Evolutionary conservation across 2,329 filamentous ascomycete genomes (phyloP).

Genomic region (Diaporthe citrichinensis): DNA sequence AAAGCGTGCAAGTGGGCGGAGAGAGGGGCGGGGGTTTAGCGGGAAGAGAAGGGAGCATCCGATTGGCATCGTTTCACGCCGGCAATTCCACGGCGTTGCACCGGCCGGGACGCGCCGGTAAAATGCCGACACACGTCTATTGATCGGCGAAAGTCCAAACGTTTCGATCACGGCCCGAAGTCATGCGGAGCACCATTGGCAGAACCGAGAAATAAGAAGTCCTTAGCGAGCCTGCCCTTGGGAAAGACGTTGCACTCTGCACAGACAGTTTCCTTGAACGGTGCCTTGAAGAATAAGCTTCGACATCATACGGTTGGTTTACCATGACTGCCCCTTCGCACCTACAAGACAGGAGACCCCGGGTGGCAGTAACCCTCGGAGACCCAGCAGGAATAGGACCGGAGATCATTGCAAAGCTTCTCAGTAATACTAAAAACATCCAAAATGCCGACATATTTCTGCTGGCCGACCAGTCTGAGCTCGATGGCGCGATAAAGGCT

Average conservation of each 20-base stretch:
- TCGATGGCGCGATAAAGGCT: slow-evolving; percentile 45
- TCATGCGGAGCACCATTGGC: not conserved
- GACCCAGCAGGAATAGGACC: slow-evolving; percentile 51
- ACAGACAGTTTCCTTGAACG: not conserved
- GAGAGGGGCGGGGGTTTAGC: not conserved
- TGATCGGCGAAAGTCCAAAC: not conserved
- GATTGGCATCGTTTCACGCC: slow-evolving; percentile 6
- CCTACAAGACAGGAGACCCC: slow-evolving; percentile 42
- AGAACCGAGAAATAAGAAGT: not conserved
- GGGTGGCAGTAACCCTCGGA: slow-evolving; percentile 51
- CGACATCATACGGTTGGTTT: too few relatives aligned
- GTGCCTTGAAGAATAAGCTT: not conserved
- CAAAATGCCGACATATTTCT: slow-evolving; percentile 47
- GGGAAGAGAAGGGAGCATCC: not conserved
- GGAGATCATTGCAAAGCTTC: slow-evolving; percentile 51
- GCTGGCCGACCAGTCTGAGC: slow-evolving; percentile 47
- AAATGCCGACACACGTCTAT: not conserved
- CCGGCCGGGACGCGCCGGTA: not conserved
- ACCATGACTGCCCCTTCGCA: not conserved
- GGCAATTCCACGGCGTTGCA: not conserved
- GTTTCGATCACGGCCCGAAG: not conserved
- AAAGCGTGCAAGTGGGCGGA: not conserved
- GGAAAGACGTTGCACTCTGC: not conserved
- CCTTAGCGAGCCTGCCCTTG: not conserved
- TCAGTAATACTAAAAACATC: slow-evolving; percentile 48